A percentile compares a stretch with the other conserved stretches of the same genome.
phyloP scores from a whole-genome alignment of 768 basidiomycete species.

The Podaxis carcinomalis region DNA sequence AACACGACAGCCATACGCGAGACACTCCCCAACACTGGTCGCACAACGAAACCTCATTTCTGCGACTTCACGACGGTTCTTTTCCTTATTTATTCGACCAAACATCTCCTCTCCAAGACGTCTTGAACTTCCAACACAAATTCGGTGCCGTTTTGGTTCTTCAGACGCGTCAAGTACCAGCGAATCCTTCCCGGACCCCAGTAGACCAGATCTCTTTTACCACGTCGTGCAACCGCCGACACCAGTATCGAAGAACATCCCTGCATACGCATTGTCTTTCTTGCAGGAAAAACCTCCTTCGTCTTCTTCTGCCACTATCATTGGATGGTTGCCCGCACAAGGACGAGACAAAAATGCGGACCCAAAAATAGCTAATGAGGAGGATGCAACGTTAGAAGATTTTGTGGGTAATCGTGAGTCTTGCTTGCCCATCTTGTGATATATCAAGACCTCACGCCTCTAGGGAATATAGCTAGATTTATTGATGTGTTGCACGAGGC shows the following conservation, averaged over 20 bases:
- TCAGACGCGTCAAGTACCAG: slow-evolving; percentile 1
- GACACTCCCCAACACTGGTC: neutral
- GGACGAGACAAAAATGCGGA: neutral
- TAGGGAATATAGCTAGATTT: slow-evolving; percentile 46
- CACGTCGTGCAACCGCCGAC: slow-evolving; percentile 55
- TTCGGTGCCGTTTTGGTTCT: neutral
- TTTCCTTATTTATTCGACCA: neutral
- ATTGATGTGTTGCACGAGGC: slow-evolving; percentile 55
- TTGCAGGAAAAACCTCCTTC: slow-evolving; percentile 39
- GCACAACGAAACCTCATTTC: neutral
- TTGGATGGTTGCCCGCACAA: slow-evolving; percentile 68
- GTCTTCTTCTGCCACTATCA: slow-evolving; percentile 44
- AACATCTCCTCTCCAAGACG: too few species aligned
- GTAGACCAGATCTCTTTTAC: slow-evolving; percentile 66
- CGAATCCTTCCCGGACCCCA: slow-evolving; percentile 43
- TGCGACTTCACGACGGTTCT: neutral
- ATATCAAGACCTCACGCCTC: neutral
- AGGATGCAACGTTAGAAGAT: slow-evolving; percentile 60
- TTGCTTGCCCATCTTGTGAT: neutral
- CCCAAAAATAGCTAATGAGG: slow-evolving; percentile 19
- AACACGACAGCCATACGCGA: neutral
- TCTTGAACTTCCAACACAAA: neutral
- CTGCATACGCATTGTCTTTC: slow-evolving; percentile 67
- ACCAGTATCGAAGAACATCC: slow-evolving; percentile 36
- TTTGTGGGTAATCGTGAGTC: slow-evolving; percentile 68